Base-by-base conservation (phyloP, 495 filamentous ascomycete species). In the Aspergillus hancockii region DNA sequence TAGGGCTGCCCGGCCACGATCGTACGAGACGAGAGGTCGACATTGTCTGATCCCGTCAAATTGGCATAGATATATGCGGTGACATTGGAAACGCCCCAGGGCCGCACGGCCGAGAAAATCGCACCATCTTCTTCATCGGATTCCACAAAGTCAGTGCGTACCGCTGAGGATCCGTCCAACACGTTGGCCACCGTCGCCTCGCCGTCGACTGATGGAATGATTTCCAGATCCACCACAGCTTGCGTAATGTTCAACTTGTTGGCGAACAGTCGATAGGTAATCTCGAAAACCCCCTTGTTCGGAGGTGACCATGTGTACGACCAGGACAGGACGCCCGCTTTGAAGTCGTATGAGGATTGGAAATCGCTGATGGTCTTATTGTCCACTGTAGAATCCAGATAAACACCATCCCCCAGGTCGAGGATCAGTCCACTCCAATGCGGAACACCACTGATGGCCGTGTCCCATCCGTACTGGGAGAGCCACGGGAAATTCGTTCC, bases 401-500 rank as follows among this genome's bases (percentile, higher is more conserved):
- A 84, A 4, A 76, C 73, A 14, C 76, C 70, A 22, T 77, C 71
- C 19, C 82, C 84, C 31, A 88, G 73, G 51, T 86, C 81, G 19
- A 89, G 69, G 23, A 87, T 68, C 30, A 90, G 67, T 10, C 85
- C 85, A 40, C 73, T 71, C 85, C 85, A 90, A 61, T 89, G 88
- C 1, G 89, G 89, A 31, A 93, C 78, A 40, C 90, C 90, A 45
- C 82, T 84, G 62, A 92, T 91, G 21, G 88, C 84, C 57, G 82
- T 87, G 65, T 93, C 90, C 25, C 81, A 81, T 16, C 89, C 89
- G 67, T 89, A 87, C 61, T 90, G 82, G 55, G 83, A 76, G 30
- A 91, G 72, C 88, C 90, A 91, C 5, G 76, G 76, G 63, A 87
- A 91, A 66, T 93, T 93, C 8, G 83, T 85, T 4, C 81, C 79